These are phyloP conservation scores for Urtica urens DNA, from an alignment of 306 rosid species.

Conservation along the genomic window DNA sequence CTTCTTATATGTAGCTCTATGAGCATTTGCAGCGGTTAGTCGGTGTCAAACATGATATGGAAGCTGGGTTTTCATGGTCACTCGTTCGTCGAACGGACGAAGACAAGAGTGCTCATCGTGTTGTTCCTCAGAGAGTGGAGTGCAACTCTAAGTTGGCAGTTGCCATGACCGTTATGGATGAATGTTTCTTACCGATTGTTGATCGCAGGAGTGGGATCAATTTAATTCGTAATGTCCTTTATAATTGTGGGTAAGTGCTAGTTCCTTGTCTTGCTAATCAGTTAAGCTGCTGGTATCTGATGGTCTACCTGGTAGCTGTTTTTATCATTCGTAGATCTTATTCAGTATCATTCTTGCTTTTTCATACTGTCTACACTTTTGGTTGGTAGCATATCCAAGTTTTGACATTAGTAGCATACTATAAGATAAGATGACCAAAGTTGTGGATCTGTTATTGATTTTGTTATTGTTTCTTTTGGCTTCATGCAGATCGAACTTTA, in stretches of 20 bases:
- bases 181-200: constrained; percentile 88
- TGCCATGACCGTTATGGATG: constrained; percentile 91
- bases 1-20: constrained; percentile 61
- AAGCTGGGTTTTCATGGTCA: constrained; percentile 91
- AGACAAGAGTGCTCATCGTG: constrained; percentile 55
- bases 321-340: too few relatives aligned
- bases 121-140: constrained; percentile 61
- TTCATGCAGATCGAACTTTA: constrained; percentile 83
- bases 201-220: constrained; percentile 96
- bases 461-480: neutral
- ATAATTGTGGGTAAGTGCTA: constrained; percentile 73
- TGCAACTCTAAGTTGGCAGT: constrained; percentile 92
- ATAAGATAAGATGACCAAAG: too few relatives aligned
- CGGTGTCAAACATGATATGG: constrained; percentile 80
- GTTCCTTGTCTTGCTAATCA: too few relatives aligned
- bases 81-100: constrained; percentile 65
- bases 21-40: constrained; percentile 82
- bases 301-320: too few relatives aligned
- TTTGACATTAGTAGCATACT: too few relatives aligned
- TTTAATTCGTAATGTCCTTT: constrained; percentile 72
- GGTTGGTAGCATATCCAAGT: too few relatives aligned
- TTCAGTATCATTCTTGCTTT: too few relatives aligned
- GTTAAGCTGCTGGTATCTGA: too few relatives aligned
- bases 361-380: too few relatives aligned
- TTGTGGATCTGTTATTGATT: neutral